These are phyloP conservation scores for Ambrosiella cleistominuta DNA, from an alignment of 2,329 filamentous ascomycete genomes.

Conservation along the genomic window DNA sequence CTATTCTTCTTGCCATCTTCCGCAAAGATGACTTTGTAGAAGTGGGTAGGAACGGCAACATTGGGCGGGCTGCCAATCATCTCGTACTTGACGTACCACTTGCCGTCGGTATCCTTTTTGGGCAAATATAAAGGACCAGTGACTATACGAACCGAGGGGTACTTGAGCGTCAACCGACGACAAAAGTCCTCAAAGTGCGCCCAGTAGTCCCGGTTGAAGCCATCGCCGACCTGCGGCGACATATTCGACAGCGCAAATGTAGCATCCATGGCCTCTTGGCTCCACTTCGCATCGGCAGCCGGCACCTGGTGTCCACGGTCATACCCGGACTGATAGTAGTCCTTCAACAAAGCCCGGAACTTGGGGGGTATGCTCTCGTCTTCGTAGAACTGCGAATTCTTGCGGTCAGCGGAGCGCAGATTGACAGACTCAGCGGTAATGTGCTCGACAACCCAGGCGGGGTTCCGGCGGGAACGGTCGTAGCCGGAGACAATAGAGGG, in stretches of 20 bases:
- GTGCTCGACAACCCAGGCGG: conserved; percentile 89
- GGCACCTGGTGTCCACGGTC: conserved; percentile 95
- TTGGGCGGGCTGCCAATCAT: conserved; percentile 87
- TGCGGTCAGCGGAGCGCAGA: conserved; percentile 59
- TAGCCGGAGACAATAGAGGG: conserved; percentile 68
- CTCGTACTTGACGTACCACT: conserved; percentile 92
- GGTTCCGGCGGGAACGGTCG: conserved; percentile 81
- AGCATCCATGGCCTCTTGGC: conserved; percentile 81
- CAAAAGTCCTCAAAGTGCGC: conserved; percentile 97
- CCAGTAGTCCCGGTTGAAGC: conserved; percentile 99
- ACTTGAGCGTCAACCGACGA: conserved; percentile 58
- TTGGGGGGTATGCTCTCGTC: conserved; percentile 62
- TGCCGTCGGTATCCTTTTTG: conserved; percentile 66
- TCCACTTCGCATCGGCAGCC: conserved; percentile 92
- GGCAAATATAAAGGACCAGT: conserved; percentile 91
- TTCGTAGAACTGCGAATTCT: conserved; percentile 68
- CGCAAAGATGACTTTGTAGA: conserved; percentile 97
- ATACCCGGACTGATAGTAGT: conserved; percentile 90
- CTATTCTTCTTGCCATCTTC: conserved; percentile 58
- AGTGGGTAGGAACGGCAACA: conserved; percentile 92
- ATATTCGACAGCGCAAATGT: conserved; percentile 92
- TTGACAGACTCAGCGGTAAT: conserved; percentile 78
- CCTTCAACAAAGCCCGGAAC: conserved; percentile 78
- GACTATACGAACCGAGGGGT: conserved; percentile 77
- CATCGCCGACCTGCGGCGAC: conserved; percentile 95